Percentiles rank a stretch among this genome's conserved stretches.
These are phyloP conservation scores for Coprinopsis cinerea DNA, from an alignment of 768 basidiomycete species.

Conservation along the genomic window DNA sequence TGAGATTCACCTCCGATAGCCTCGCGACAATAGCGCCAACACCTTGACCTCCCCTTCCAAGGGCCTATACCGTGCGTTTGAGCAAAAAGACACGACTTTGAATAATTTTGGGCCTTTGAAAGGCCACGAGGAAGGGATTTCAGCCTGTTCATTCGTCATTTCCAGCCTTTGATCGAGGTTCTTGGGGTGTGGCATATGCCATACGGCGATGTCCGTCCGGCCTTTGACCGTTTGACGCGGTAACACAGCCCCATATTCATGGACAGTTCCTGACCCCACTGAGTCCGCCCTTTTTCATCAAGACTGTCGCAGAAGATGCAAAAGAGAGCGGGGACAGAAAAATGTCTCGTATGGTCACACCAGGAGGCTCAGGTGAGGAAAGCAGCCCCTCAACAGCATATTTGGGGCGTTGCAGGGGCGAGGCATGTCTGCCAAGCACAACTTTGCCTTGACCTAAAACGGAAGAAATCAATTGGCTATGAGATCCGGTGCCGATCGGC, in stretches of 20 bases:
- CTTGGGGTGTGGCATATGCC: constrained; percentile 2
- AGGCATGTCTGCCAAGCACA: constrained; percentile 1
- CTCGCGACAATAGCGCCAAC: constrained; percentile 8
- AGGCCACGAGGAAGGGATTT: not conserved
- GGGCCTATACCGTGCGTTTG: not conserved
- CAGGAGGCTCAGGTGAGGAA: not conserved
- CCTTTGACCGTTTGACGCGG: constrained; percentile 10
- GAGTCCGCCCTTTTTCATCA: not conserved
- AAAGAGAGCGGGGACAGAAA: not conserved
- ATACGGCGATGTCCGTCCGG: constrained; percentile 5
- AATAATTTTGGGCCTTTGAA: not conserved
- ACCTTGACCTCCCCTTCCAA: not conserved
- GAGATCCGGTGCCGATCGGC: constrained; percentile 5
- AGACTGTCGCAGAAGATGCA: not conserved
- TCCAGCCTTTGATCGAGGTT: not conserved
- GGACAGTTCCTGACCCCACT: constrained; percentile 7
- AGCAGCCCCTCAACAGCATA: not conserved
- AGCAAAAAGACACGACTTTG: not conserved
- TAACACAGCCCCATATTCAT: constrained; percentile 9
- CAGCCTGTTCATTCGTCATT: not conserved
- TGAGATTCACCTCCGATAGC: constrained; percentile 10
- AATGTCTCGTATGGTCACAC: not conserved
- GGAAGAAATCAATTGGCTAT: not conserved
- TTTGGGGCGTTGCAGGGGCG: not conserved
- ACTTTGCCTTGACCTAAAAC: not conserved